Evolutionary conservation across 768 basidiomycete species (phyloP).

Genomic region (Crepidotus variabilis): DNA sequence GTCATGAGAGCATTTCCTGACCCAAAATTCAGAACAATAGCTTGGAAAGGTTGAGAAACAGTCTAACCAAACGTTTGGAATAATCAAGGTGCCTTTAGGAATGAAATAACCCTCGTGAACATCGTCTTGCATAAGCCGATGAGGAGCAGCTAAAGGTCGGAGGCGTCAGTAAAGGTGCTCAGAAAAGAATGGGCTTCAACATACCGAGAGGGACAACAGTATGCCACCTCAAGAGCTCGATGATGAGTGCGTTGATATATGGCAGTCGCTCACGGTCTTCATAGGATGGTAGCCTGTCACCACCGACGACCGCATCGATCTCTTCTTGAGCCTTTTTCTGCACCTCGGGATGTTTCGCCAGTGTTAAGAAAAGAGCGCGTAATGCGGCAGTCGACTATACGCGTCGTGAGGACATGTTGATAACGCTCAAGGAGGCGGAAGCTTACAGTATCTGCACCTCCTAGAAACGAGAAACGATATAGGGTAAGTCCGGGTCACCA

Average conservation of each 20-base stretch:
- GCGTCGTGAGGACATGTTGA: not conserved
- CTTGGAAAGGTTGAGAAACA: conserved; percentile 1
- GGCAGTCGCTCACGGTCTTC: conserved; percentile 55
- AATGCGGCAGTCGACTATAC: conserved; percentile 58
- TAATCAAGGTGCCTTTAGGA: conserved; percentile 52
- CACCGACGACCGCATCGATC: conserved; percentile 56
- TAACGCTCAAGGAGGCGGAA: not conserved
- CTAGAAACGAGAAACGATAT: conserved; percentile 21
- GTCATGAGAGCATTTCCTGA: conserved; percentile 53
- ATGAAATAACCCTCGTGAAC: conserved; percentile 60
- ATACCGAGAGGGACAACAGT: conserved; percentile 41
- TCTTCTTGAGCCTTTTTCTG: conserved; percentile 59
- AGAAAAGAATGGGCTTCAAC: conserved; percentile 2
- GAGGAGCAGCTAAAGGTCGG: conserved; percentile 39
- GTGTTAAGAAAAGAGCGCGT: conserved; percentile 59
- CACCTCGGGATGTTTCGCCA: conserved; percentile 53
- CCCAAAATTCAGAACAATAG: conserved; percentile 3
- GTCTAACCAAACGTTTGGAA: conserved; percentile 47
- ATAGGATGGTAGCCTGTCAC: conserved; percentile 57
- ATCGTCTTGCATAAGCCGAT: conserved; percentile 57
- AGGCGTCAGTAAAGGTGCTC: conserved; percentile 9
- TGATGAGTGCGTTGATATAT: conserved; percentile 55
- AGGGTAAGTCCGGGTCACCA: not conserved
- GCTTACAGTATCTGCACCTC: conserved; percentile 56
- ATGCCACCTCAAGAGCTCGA: conserved; percentile 56